phyloP scores from a whole-genome alignment of 257 asterid species.

The Gentiana dahurica region DNA sequence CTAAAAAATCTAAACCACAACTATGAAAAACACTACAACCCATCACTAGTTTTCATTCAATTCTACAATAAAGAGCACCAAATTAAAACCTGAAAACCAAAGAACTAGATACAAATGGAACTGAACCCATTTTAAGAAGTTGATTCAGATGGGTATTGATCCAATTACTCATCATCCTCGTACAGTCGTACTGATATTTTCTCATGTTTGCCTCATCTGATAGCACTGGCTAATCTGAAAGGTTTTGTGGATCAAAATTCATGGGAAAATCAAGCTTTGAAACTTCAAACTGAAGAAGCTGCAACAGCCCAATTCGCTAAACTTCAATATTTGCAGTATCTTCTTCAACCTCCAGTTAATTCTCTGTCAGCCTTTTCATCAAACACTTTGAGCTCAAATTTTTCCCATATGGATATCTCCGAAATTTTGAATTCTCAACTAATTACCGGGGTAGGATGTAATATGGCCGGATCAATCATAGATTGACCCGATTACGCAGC shows the following conservation, averaged over 20 bases:
- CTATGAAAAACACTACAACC: no score
- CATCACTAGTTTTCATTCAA: no score
- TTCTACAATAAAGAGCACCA: no score
- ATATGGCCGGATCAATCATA: no score
- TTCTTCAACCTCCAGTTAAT: constrained; percentile 32
- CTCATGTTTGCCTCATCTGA: constrained; percentile 56
- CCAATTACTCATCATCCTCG: constrained; percentile 86
- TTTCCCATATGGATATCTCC: constrained; percentile 18
- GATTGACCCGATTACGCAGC: no score
- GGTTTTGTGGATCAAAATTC: constrained; percentile 47
- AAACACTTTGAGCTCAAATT: constrained; percentile 4
- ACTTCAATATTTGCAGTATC: constrained; percentile 40
- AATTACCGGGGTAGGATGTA: no score
- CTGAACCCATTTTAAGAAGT: constrained; percentile 25
- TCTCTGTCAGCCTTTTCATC: constrained; percentile 5
- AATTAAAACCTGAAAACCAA: no score
- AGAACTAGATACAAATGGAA: no score
- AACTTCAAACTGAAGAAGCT: constrained; percentile 59
- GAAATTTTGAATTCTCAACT: constrained; percentile 21
- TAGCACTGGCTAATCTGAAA: constrained; percentile 60
- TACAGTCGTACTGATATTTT: constrained; percentile 36
- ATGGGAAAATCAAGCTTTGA: constrained; percentile 54
- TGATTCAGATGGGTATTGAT: no score
- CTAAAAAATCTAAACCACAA: no score
- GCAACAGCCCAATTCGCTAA: constrained; percentile 34